Evolutionary conservation across 192 early-diverging fungal species (phyloP), one percentile per base, ranked within the genome.

Genomic region (Blastocladiella britannica): DNA sequence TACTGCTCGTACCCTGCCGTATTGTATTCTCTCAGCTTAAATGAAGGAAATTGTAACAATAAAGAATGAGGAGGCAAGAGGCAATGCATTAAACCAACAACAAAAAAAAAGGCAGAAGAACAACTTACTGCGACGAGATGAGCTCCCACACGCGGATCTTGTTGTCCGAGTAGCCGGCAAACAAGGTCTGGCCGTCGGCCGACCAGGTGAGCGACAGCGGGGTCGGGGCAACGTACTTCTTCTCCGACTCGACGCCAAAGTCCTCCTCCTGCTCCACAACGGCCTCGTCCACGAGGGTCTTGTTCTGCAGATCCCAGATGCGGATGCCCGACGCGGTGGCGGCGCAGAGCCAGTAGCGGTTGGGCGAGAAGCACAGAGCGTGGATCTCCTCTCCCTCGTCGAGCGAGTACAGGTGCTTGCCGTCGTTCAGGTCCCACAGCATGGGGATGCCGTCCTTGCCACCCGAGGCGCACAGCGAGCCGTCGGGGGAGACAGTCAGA

Each of bases 271-370:
- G 61, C 37, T 47, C 37, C 15, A 47, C 37, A 9, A 20, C n/a
- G 7, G 37, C 37, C 74, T 95, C 92, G 77, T 89, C 88, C 55
- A 98, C 92, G 65, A 91, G 73, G 53, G 79, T 80, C 88, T 98
- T 98, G 81, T 82, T 86, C 80, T 98, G 90, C 62, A 98, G 75
- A 73, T 98, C 94, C 92, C 92, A 98, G 82, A 98, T 91, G 87
- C 91, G 94, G 85, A 98, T 94, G 74, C 81, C 81, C 61, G 77
- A 77, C 62, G 76, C 74, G 63, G 92, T 94, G 70, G 94, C 94
- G 69, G 92, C 94, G 82, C 89, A 93, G 70, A 98, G 82, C 94
- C 94, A 98, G 89, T 98, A 98, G 58, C 92, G 81, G 89, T 98
- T 96, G 70, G 94, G 94, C 65, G 91, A 94, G 87, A 98, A 98